Evolutionary conservation across 163 green algal species (phyloP).

Genomic region (Scenedesmus sp.): DNA sequence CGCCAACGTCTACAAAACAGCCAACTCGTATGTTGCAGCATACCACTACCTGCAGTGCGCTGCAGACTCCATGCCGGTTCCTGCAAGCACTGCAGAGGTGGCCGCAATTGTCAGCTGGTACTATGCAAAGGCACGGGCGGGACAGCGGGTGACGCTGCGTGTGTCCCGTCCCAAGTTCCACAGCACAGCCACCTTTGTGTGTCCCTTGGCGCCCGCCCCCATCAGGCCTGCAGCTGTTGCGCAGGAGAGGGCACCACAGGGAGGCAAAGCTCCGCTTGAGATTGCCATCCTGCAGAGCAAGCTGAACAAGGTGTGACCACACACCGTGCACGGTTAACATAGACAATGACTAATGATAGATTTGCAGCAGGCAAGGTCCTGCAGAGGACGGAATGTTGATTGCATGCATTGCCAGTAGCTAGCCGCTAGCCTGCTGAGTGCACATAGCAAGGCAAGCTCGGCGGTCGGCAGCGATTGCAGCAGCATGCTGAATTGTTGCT

Average conservation of each 20-base stretch:
- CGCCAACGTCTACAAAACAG: background rate
- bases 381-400: no score
- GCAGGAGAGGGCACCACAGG: background rate
- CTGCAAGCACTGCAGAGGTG: background rate
- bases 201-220: background rate
- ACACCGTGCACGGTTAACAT: no score
- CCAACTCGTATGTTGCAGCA: constrained; percentile 32
- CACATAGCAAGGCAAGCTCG: no score
- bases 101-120: background rate
- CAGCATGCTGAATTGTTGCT: no score
- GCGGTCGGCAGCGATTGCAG: no score
- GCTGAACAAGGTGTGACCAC: constrained; percentile 29
- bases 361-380: no score
- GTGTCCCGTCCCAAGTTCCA: constrained; percentile 27
- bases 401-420: no score
- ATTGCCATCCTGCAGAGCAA: constrained; percentile 25
- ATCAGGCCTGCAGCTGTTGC: background rate
- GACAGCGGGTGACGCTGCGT: background rate
- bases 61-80: background rate
- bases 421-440: no score
- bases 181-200: constrained; percentile 25
- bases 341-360: no score
- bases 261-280: background rate
- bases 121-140: background rate
- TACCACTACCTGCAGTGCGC: constrained; percentile 32